Base-by-base conservation (phyloP, 2,329 filamentous ascomycete genomes). In the Endocalyx cinctus region DNA sequence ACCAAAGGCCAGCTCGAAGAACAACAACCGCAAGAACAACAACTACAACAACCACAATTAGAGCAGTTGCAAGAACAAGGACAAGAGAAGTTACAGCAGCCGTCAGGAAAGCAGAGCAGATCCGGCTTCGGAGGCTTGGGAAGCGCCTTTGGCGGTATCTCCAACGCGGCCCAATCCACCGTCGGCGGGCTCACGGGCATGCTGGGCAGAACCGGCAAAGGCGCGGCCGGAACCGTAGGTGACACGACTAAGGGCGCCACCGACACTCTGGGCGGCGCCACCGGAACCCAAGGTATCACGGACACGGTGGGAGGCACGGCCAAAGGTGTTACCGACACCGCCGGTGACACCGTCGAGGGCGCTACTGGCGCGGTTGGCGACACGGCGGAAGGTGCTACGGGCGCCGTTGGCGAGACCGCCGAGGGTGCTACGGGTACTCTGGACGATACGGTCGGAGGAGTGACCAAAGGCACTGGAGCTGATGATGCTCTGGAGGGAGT, bases 401-500 rank as follows among this genome's bases (percentile, higher is more conserved):
- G 36, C 16, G 20, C 27, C n/a, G 39, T 30, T 11, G 42, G 33
- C 17, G 37, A 43, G 12, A 33, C 37, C 5, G 39, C 34, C 18
- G 34, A 45, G 14, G 37, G 34, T 22, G 38, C 33, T 20, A 35
- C 35, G 10, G 42, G 35, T 23, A 34, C 29, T 12, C 35, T 27
- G 17, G 43, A 29, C 11, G 43, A 42, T 18, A 30, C 40, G 4
- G 26, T 38, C 17, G 22, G 40, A 17, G 38, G 32, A 12, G 28
- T 31, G 2, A 44, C 41, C 6, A 40, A 42, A 12, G 30, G 33
- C 13, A 42, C 37, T 17, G 50, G 43, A 10, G 43, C 37, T 17
- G 50, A 42, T 10, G 48, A 43, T 12, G 33, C 40, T 5, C 39
- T 33, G 17, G 46, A 56, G 35, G 46, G 46, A 28, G 44, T 35